phyloP scores from a whole-genome alignment of 2,329 filamentous ascomycete species.

The Trichoderma guizhouense region DNA sequence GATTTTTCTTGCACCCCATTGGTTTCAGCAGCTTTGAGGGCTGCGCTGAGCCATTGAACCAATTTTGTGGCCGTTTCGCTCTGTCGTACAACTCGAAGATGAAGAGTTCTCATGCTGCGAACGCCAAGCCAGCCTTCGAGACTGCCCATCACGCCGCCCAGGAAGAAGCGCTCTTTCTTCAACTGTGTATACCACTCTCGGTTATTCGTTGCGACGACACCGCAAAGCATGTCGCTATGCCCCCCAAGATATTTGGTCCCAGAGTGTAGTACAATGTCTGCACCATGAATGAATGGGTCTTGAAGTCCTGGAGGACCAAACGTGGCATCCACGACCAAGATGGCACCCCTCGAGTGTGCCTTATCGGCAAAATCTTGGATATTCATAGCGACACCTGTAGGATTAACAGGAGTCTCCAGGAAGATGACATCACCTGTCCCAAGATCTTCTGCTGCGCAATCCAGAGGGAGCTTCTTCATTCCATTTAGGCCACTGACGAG shows the following conservation, averaged over 20 bases:
- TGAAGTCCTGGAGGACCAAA: constrained; percentile 88
- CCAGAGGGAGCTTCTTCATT: constrained; percentile 67
- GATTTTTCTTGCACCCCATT: constrained; percentile 64
- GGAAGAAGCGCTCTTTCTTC: constrained; percentile 63
- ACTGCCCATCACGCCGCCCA: constrained; percentile 83
- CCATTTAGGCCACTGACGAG: constrained; percentile 74
- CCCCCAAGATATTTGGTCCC: constrained; percentile 98
- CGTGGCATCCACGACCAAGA: constrained; percentile 81
- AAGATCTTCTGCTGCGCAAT: constrained; percentile 63
- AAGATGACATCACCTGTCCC: constrained; percentile 79
- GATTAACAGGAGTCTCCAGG: constrained; percentile 91
- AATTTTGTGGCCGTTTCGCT: constrained; percentile 65
- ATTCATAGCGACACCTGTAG: constrained; percentile 74
- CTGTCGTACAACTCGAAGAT: constrained; percentile 76
- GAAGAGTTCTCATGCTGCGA: constrained; percentile 78
- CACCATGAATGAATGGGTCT: constrained; percentile 78
- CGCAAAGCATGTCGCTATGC: constrained; percentile 89
- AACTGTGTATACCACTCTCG: constrained; percentile 56
- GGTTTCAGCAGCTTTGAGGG: constrained; percentile 22
- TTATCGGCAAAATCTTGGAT: constrained; percentile 68
- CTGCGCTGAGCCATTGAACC: constrained; percentile 64
- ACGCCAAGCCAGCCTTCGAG: constrained; percentile 91
- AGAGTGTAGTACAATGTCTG: constrained; percentile 85
- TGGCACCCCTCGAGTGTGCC: constrained; percentile 70
- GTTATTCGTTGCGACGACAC: constrained; percentile 69